Evolutionary conservation across 192 early-diverging fungal species (phyloP).

Genomic region (Phlyctochytrium planicorne): DNA sequence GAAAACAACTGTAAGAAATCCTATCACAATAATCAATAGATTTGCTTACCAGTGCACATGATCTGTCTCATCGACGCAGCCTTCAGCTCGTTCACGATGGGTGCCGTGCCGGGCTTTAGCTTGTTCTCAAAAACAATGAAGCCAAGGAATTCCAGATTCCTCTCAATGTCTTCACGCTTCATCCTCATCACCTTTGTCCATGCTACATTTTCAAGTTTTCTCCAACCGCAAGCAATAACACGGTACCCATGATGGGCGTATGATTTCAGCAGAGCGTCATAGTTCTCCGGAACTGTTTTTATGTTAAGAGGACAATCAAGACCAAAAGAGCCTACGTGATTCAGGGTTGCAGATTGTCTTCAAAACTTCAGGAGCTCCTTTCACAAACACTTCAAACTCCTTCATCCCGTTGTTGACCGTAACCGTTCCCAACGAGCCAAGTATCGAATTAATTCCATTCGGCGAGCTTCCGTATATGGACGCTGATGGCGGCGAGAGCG

Average conservation of each 20-base stretch:
- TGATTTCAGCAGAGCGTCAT: constrained; percentile 71
- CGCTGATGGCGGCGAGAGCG: background rate
- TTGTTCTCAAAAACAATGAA: constrained; percentile 99
- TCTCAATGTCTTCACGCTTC: constrained; percentile 85
- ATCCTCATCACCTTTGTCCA: constrained; percentile 77
- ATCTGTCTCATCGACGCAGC: constrained; percentile 87
- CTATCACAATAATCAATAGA: background rate
- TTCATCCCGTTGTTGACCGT: background rate
- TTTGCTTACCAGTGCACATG: constrained; percentile 86
- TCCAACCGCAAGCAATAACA: constrained; percentile 90
- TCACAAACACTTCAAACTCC: constrained; percentile 82
- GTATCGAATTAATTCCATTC: background rate
- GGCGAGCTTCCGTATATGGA: background rate
- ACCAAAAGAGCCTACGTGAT: constrained; percentile 50
- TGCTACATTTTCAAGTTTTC: constrained; percentile 62
- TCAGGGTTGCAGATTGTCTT: constrained; percentile 80
- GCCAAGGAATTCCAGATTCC: constrained; percentile 83
- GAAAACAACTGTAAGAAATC: background rate
- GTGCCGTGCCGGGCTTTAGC: constrained; percentile 81
- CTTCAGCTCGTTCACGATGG: constrained; percentile 73
- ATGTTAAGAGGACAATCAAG: background rate
- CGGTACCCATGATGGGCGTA: constrained; percentile 97
- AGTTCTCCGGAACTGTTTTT: constrained; percentile 77
- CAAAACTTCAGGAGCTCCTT: constrained; percentile 98
- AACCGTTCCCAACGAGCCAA: background rate